These are phyloP conservation scores for Pseudonectria foliicola DNA, from an alignment of 2,329 filamentous ascomycete species.

Conservation along the genomic window DNA sequence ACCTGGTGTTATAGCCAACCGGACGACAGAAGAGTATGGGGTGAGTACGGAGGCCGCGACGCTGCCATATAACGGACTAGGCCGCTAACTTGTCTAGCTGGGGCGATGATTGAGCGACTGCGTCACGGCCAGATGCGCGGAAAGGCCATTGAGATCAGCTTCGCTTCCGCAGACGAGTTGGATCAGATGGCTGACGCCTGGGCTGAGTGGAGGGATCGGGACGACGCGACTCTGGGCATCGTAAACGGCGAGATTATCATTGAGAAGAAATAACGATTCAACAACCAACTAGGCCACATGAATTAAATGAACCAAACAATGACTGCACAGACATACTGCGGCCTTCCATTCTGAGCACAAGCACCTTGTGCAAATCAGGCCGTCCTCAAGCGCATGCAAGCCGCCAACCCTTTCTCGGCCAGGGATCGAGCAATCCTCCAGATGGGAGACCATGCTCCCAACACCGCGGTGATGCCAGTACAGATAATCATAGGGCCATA, in stretches of 20 bases:
- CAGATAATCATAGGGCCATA: conserved; percentile 28
- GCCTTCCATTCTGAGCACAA: not conserved
- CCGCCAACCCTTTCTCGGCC: conserved; percentile 1
- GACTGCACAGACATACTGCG: not conserved
- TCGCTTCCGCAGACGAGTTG: conserved; percentile 17
- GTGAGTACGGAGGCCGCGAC: conserved; percentile 10
- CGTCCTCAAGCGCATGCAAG: conserved; percentile 4
- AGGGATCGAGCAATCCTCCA: conserved; percentile 32
- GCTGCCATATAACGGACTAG: not conserved
- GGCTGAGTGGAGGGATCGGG: conserved; percentile 19
- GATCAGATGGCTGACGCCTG: conserved; percentile 23
- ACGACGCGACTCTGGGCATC: conserved; percentile 23
- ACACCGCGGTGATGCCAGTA: conserved; percentile 23
- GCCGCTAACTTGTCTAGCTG: conserved; percentile 13
- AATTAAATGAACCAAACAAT: not conserved
- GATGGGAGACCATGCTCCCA: conserved; percentile 25
- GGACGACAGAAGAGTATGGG: conserved; percentile 19
- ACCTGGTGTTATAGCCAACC: conserved; percentile 24
- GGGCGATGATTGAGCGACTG: conserved; percentile 20
- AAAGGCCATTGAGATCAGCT: conserved; percentile 19
- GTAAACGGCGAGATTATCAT: conserved; percentile 24
- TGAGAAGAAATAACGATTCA: conserved; percentile 9
- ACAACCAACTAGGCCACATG: no score
- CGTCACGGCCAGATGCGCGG: conserved; percentile 16
- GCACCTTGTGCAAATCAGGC: not conserved